A percentile compares a stretch with the other conserved stretches of the same genome.
Conservation (phyloP, 176 grass and related monocot genomes). For the Eleusine indica region DNA sequence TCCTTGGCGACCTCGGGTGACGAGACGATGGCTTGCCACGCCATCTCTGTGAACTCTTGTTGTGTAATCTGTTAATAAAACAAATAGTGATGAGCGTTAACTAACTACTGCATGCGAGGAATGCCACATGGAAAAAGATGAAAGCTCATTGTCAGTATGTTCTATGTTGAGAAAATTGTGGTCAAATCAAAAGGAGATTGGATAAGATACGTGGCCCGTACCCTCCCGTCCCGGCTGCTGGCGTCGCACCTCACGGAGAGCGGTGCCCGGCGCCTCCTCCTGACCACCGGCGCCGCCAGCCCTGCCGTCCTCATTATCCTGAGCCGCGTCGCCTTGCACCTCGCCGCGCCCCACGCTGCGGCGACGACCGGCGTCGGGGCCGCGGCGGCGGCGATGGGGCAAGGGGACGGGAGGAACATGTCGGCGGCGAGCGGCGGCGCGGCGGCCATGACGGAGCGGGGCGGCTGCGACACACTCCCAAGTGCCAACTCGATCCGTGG, state of each 20-base stretch:
- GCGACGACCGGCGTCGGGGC: slow-evolving; percentile 43
- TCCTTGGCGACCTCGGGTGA: slow-evolving; percentile 94
- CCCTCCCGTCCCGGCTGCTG: slow-evolving; percentile 56
- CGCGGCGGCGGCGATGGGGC: not conserved
- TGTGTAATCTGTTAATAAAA: slow-evolving; percentile 74
- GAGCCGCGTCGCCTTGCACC: slow-evolving; percentile 3
- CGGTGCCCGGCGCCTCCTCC: slow-evolving; percentile 15
- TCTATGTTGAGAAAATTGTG: not conserved
- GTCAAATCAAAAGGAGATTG: not conserved
- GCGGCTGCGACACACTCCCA: not conserved
- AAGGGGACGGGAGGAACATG: not conserved
- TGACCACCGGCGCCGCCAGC: slow-evolving; percentile 34
- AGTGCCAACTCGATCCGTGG: not conserved
- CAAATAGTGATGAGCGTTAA: not conserved
- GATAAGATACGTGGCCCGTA: not conserved
- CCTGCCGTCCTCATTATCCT: slow-evolving; percentile 19
- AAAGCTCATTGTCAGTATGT: no score
- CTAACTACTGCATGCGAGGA: not conserved
- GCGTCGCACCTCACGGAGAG: slow-evolving; percentile 49
- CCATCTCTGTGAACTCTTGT: slow-evolving; percentile 99
- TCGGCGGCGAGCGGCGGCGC: slow-evolving; percentile 41
- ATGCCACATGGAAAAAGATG: not conserved
- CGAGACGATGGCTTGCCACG: slow-evolving; percentile 85
- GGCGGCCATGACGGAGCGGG: slow-evolving; percentile 28
- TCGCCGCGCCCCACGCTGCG: slow-evolving; percentile 47